Evolutionary conservation across 2,329 filamentous ascomycete species (phyloP).

Genomic region (Hypoxylon sp.): DNA sequence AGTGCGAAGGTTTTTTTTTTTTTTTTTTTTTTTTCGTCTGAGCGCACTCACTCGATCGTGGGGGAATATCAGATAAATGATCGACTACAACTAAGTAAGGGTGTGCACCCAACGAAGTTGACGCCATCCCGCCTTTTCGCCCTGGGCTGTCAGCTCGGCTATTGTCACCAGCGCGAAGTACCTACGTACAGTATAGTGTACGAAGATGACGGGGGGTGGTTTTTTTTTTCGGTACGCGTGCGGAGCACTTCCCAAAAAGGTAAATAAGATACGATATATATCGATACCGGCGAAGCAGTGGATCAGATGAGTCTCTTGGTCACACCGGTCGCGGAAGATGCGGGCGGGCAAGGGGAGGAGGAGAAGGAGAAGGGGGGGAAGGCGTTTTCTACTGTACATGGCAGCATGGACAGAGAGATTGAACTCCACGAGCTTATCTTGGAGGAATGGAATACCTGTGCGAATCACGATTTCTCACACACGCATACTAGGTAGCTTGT

Average conservation of each 20-base stretch:
- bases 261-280: conserved; percentile 37
- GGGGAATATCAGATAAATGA: conserved; percentile 28
- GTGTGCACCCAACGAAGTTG: conserved; percentile 25
- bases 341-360: conserved; percentile 10
- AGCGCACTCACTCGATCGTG: conserved; percentile 27
- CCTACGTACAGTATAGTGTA: conserved; percentile 13
- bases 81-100: conserved; percentile 10
- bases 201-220: neutral
- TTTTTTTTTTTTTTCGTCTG: neutral
- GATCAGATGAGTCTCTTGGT: conserved; percentile 21
- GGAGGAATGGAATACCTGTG: conserved; percentile 42
- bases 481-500: neutral
- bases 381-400: conserved; percentile 6
- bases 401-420: conserved; percentile 6
- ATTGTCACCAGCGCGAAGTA: conserved; percentile 15
- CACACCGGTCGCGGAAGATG: conserved; percentile 32
- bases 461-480: conserved; percentile 35
- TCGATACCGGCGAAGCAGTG: conserved; percentile 10
- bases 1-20: no score
- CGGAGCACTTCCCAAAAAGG: conserved; percentile 37
- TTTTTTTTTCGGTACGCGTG: conserved; percentile 7
- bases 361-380: neutral
- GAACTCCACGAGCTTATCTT: conserved; percentile 45
- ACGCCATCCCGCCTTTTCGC: conserved; percentile 34
- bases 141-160: conserved; percentile 27